These are phyloP conservation scores for Peterozyma xylosa DNA, from an alignment of 805 yeast genomes.

Conservation along the genomic window DNA sequence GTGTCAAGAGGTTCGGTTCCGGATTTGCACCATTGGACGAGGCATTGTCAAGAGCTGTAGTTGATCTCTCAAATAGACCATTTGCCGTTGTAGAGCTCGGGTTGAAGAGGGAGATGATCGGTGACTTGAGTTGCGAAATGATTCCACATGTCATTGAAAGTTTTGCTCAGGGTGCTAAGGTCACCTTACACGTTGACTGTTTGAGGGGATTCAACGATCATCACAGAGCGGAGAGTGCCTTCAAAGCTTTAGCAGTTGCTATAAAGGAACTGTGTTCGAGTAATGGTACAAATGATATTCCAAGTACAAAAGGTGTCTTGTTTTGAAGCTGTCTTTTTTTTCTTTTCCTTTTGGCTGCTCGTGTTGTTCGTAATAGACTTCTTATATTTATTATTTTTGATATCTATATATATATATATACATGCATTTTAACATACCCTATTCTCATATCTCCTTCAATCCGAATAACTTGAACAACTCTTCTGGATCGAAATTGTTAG, in stretches of 20 bases:
- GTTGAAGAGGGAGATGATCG: constrained; percentile 85
- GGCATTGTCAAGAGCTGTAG: constrained; percentile 93
- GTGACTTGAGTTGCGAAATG: constrained; percentile 92
- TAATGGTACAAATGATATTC: constrained; percentile 86
- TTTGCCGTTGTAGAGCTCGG: constrained; percentile 87
- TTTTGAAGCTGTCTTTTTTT: constrained; percentile 29
- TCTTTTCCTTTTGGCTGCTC: too few relatives aligned
- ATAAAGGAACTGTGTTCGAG: constrained; percentile 75
- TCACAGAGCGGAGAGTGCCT: constrained; percentile 93
- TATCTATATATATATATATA: constrained; percentile 1
- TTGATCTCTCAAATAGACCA: constrained; percentile 90
- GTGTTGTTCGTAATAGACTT: too few relatives aligned
- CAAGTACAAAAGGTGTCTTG: constrained; percentile 93
- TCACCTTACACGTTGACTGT: constrained; percentile 93
- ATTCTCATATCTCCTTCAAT: too few relatives aligned
- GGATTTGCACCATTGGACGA: constrained; percentile 97
- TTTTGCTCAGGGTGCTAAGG: constrained; percentile 86
- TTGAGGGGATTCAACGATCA: constrained; percentile 92
- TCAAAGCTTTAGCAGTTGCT: constrained; percentile 93
- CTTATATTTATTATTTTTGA: not conserved
- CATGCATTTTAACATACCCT: not conserved
- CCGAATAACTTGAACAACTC: too few relatives aligned
- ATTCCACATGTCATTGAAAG: constrained; percentile 95
- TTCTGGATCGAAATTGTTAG: too few relatives aligned
- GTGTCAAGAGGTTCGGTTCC: constrained; percentile 86